A percentile compares a stretch with the other conserved stretches of the same genome.
These are phyloP conservation scores for Closterium sp. DNA, from an alignment of 139 green algal species.

Conservation along the genomic window DNA sequence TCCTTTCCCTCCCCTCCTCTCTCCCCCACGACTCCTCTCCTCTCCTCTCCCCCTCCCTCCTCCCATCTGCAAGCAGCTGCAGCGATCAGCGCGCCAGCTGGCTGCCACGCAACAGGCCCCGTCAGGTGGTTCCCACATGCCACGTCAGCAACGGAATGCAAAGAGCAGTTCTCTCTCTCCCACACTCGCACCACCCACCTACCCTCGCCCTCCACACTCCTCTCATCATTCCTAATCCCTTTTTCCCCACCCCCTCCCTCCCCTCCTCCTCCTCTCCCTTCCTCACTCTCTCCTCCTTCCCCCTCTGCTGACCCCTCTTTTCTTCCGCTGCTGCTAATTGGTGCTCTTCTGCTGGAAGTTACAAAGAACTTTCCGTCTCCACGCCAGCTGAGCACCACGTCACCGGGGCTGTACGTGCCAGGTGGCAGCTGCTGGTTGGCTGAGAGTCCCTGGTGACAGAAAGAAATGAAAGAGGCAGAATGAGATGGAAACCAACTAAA, in stretches of 20 bases:
- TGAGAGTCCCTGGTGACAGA: background rate
- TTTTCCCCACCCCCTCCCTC: background rate
- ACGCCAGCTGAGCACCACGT: background rate
- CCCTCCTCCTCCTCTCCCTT: too few relatives aligned
- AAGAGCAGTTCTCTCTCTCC: background rate
- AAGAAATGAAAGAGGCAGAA: background rate
- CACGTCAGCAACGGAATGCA: background rate
- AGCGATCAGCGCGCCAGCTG: background rate
- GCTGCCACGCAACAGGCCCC: background rate
- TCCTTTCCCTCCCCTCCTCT: background rate
- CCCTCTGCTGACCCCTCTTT: background rate
- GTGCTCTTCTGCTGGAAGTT: background rate
- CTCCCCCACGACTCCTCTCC: background rate
- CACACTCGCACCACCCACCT: background rate
- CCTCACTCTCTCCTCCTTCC: background rate
- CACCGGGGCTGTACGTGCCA: background rate
- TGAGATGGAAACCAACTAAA: too few relatives aligned
- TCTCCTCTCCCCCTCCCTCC: background rate
- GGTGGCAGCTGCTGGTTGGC: background rate
- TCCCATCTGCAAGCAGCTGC: background rate
- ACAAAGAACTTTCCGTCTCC: background rate
- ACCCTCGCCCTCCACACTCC: background rate
- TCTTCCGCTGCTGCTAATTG: too few relatives aligned
- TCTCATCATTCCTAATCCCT: background rate
- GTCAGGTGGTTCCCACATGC: background rate